Base-by-base conservation (phyloP, 495 filamentous ascomycete species). In the Podospora sp. region DNA sequence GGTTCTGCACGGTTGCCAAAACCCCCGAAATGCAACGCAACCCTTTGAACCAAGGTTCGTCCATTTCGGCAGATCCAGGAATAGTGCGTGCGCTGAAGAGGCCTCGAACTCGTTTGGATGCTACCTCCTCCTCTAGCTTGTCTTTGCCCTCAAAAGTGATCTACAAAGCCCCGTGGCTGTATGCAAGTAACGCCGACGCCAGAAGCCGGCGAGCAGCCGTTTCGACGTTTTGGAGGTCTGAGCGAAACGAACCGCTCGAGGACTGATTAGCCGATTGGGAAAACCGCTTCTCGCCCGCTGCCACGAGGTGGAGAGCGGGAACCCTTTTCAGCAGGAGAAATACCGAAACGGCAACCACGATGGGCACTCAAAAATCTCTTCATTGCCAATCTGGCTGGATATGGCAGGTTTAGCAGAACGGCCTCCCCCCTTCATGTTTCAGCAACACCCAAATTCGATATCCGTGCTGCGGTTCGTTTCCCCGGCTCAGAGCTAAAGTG, bases 11-110 rank as follows among this genome's bases (percentile, higher is more conserved):
- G 14, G 63, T 50, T 27, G 36, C 35, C 33, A 24, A 65, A 65
- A 57, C 20, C 51, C 63, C 29, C 63, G 51, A 65, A 57, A 65
- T 56, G 52, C 52, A 65, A 65, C 63, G 63, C 52, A 57, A 56
- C 63, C 51, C 51, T 65, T 24, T 52, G 29, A 46, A 65, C 63
- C 52, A 57, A n/a, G 63, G 63, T 57, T 56, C 52, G 63, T 52
- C 51, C 27, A 40, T 21, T 25, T 65, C 63, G 63, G 63, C 63
- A 65, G 63, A 65, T 65, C 63, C 63, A 57, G 63, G 63, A 65
- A 65, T 65, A 65, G 63, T 52, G 62, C 62, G 26, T 29, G 62
- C 49, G 57, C 26, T 36, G 57, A n/a, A 35, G 18, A 16, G 12
- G n/a, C 35, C 11, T 22, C 16, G 52, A 49, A 49, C 11, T 49